These are phyloP conservation scores for Pythium grandisporangium DNA, from an alignment of 352 stramenopile genomes.

Conservation along the genomic window DNA sequence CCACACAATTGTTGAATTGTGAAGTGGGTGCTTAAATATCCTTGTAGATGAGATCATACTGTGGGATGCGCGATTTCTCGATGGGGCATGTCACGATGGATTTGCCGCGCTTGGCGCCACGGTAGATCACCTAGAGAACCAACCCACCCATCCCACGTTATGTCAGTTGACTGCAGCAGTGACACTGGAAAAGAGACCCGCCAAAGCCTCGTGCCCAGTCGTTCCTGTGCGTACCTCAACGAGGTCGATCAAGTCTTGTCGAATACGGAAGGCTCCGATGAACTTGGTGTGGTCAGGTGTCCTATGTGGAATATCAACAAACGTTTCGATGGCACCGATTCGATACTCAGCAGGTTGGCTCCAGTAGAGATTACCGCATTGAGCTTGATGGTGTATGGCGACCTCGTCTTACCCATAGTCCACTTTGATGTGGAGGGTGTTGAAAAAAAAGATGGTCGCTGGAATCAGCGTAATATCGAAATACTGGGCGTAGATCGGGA, in stretches of 20 bases:
- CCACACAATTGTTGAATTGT: background rate
- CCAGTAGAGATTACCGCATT: no score
- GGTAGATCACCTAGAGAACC: slow-evolving; percentile 64
- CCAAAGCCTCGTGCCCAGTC: no score
- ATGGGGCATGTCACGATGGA: slow-evolving; percentile 77
- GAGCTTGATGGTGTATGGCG: no score
- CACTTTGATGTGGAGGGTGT: slow-evolving; percentile 85
- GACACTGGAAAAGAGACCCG: no score
- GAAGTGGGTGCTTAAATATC: slow-evolving; percentile 36
- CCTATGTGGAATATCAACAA: slow-evolving; percentile 14
- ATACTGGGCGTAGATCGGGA: slow-evolving; percentile 82
- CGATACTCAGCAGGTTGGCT: background rate
- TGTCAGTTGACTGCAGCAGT: no score
- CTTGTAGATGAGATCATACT: slow-evolving; percentile 80
- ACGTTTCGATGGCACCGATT: background rate
- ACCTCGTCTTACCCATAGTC: slow-evolving; percentile 84
- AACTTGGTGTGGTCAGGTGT: slow-evolving; percentile 85
- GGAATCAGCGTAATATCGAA: slow-evolving; percentile 85
- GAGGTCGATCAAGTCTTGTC: slow-evolving; percentile 82
- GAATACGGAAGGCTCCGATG: slow-evolving; percentile 68
- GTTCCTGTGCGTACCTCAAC: slow-evolving; percentile 67
- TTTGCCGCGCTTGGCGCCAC: slow-evolving; percentile 69
- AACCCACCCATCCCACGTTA: slow-evolving; percentile 2
- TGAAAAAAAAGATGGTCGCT: slow-evolving; percentile 84
- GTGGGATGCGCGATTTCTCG: slow-evolving; percentile 60